These are phyloP conservation scores for Atkinsonella texensis DNA, from an alignment of 2,329 filamentous ascomycete genomes.

Conservation along the genomic window DNA sequence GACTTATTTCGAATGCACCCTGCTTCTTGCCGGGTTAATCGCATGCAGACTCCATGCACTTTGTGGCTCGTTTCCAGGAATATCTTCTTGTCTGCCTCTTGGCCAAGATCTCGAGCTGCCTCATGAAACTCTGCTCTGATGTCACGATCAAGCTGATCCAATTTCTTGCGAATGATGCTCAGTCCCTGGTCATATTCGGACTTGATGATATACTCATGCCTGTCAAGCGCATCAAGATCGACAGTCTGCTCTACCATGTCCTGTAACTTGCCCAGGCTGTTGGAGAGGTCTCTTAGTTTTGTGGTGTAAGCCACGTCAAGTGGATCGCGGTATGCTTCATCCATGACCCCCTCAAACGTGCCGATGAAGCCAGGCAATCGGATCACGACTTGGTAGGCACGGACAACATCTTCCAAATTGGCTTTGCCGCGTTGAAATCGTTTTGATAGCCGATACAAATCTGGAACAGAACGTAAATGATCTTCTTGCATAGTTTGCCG, in stretches of 20 bases:
- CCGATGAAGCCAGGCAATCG: constrained; percentile 81
- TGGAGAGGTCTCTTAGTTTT: constrained; percentile 64
- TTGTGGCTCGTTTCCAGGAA: constrained; percentile 87
- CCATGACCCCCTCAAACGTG: constrained; percentile 87
- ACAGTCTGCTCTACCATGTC: constrained; percentile 99
- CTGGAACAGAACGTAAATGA: constrained; percentile 83
- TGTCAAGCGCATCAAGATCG: constrained; percentile 86
- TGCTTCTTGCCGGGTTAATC: constrained; percentile 81
- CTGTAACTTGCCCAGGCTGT: constrained; percentile 72
- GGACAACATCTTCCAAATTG: constrained; percentile 88
- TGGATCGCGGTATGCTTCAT: constrained; percentile 80
- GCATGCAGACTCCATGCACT: constrained; percentile 93
- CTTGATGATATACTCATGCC: constrained; percentile 98
- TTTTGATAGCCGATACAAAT: constrained; percentile 86
- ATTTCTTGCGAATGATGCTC: constrained; percentile 76
- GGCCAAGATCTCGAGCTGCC: constrained; percentile 69
- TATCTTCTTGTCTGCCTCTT: constrained; percentile 96
- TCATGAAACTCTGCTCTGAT: constrained; percentile 73
- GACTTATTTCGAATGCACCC: constrained; percentile 87
- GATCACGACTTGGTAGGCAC: constrained; percentile 89
- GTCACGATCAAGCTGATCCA: constrained; percentile 70
- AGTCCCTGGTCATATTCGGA: constrained; percentile 90
- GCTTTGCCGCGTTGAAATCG: constrained; percentile 88
- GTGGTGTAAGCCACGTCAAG: constrained; percentile 79
- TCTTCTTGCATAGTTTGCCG: constrained; percentile 95